Evolutionary conservation across 2,329 filamentous ascomycete species (phyloP).

Genomic region (Colletotrichum viniferum): DNA sequence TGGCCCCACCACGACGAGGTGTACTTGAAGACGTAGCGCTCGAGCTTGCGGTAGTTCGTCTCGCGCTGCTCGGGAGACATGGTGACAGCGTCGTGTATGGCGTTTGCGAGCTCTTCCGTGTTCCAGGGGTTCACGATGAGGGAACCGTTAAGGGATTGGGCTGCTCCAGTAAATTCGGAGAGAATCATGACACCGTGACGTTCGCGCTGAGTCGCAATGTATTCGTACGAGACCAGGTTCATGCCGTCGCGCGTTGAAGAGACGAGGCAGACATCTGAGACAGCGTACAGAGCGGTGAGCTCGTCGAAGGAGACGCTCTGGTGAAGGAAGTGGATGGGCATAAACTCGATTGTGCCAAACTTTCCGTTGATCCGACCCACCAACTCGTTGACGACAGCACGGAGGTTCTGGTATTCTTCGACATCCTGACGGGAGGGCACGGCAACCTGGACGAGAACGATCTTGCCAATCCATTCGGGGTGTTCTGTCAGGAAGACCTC

Average conservation of each 20-base stretch:
- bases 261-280: constrained; percentile 90
- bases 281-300: constrained; percentile 89
- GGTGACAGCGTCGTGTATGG: constrained; percentile 94
- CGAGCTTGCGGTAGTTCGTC: constrained; percentile 87
- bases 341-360: constrained; percentile 97
- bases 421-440: constrained; percentile 95
- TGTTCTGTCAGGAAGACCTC: constrained; percentile 97
- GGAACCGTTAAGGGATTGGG: constrained; percentile 91
- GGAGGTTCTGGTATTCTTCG: constrained; percentile 96
- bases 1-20: constrained; percentile 97
- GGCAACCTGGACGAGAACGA: constrained; percentile 94
- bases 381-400: constrained; percentile 94
- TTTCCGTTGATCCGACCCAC: constrained; percentile 97
- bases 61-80: constrained; percentile 90
- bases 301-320: constrained; percentile 96
- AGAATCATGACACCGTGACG: constrained; percentile 93
- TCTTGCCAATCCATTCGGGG: constrained; percentile 97
- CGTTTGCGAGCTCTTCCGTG: constrained; percentile 90
- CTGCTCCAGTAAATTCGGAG: constrained; percentile 94
- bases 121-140: constrained; percentile 99
- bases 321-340: constrained; percentile 98
- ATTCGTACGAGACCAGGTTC: constrained; percentile 98
- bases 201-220: constrained; percentile 91
- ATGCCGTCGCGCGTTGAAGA: constrained; percentile 97
- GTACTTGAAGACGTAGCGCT: constrained; percentile 96